Conservation (phyloP, 768 basidiomycete genomes). For the Harrya chromipes region DNA sequence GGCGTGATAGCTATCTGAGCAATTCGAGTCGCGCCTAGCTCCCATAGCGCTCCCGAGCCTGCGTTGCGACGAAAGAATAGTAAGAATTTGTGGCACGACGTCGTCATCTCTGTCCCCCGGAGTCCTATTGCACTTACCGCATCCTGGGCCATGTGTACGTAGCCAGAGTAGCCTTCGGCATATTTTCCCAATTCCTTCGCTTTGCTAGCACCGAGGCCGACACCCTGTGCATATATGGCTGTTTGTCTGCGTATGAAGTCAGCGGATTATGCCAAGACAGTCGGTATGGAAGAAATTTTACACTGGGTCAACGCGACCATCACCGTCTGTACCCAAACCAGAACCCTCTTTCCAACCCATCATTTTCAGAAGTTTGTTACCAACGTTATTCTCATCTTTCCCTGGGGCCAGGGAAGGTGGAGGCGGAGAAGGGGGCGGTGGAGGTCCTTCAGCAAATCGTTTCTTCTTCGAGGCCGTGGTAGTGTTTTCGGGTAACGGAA, state of each 20-base stretch:
- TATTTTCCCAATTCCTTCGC: constrained; percentile 78
- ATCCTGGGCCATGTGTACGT: constrained; percentile 71
- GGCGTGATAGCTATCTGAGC: constrained; percentile 8
- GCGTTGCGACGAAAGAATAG: constrained; percentile 21
- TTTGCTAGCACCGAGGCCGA: constrained; percentile 90
- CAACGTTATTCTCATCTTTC: constrained; percentile 81
- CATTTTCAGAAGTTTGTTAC: constrained; percentile 91
- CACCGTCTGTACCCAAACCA: constrained; percentile 78
- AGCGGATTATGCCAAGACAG: constrained; percentile 4
- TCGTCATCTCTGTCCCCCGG: constrained; percentile 21
- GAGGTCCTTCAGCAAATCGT: constrained; percentile 51
- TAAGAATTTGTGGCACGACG: constrained; percentile 20
- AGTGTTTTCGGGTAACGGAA: constrained; percentile 59
- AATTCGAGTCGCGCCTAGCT: constrained; percentile 20
- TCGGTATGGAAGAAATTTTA: constrained; percentile 28
- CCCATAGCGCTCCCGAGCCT: constrained; percentile 37
- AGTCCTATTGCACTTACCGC: constrained; percentile 43
- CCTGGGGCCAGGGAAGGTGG: constrained; percentile 66
- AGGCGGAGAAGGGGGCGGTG: constrained; percentile 58
- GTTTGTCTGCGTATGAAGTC: constrained; percentile 54
- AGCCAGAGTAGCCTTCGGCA: constrained; percentile 63
- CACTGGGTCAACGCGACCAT: constrained; percentile 89
- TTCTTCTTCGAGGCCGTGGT: constrained; percentile 38
- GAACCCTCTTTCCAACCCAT: constrained; percentile 97
- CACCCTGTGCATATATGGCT: constrained; percentile 83